Percentiles rank a stretch among this genome's conserved stretches.
Conservation (phyloP, 2,329 filamentous ascomycete genomes). For the Beauveria caledonica region DNA sequence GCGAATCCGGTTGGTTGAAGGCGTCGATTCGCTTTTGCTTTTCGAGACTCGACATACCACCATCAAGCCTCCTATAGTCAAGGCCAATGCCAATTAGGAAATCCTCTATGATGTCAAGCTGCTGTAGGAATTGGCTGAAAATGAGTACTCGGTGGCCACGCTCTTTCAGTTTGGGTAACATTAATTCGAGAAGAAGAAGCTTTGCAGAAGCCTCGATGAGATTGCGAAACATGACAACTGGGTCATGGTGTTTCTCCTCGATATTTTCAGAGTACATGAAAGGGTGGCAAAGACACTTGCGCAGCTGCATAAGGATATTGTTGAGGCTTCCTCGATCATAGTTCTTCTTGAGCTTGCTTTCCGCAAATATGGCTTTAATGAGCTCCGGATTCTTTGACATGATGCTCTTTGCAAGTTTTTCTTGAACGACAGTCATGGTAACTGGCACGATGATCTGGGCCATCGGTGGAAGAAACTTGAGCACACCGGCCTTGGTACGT, state of each 20-base stretch:
- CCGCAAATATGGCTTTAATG: constrained; percentile 76
- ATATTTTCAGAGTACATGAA: constrained; percentile 89
- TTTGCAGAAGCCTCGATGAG: constrained; percentile 89
- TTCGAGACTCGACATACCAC: constrained; percentile 68
- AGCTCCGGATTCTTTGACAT: constrained; percentile 83
- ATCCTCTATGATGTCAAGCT: constrained; percentile 86
- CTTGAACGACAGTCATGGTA: constrained; percentile 90
- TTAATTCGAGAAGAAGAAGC: constrained; percentile 70
- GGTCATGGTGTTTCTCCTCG: constrained; percentile 66
- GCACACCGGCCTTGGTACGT: constrained; percentile 81
- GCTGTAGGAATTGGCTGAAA: constrained; percentile 89
- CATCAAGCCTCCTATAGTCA: constrained; percentile 74
- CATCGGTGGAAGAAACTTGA: constrained; percentile 89
- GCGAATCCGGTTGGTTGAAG: constrained; percentile 79
- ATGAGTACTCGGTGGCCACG: constrained; percentile 85
- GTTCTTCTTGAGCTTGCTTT: constrained; percentile 54
- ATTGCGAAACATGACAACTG: constrained; percentile 61
- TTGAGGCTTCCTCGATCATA: constrained; percentile 70
- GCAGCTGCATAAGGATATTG: constrained; percentile 91
- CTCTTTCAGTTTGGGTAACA: constrained; percentile 80
- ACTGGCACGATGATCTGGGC: constrained; percentile 91
- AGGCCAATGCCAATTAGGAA: constrained; percentile 72
- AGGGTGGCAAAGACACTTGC: constrained; percentile 91
- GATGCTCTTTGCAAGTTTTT: constrained; percentile 90
- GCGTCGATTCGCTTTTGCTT: constrained; percentile 93